Evolutionary conservation across 768 basidiomycete genomes (phyloP), one percentile per base, ranked within the genome.

Genomic region (Pisolithus tinctorius): DNA sequence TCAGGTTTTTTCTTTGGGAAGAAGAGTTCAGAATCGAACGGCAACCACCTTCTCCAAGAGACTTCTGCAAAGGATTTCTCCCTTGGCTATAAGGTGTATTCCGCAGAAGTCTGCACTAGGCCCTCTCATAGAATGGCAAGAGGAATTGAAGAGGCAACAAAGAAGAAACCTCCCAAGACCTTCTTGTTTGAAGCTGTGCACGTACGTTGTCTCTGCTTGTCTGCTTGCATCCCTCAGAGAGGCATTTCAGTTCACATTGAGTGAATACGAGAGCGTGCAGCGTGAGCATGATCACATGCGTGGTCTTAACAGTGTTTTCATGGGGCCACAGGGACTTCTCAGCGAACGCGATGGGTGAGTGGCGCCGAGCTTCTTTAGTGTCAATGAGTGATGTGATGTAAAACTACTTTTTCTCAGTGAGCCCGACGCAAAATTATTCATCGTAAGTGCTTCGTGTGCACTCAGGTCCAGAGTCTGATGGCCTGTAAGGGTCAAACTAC

Each of bases 121-220:
- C 62, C 88, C 14, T 77, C 78, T 52, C 73, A 78, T 64, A 85
- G 83, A 63, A 69, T 84, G 52, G 69, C 76, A 2, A 63, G 70
- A 9, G 93, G 94, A 64, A 71, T 96, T 27, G 77, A 85, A 56
- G 73, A 89, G 47, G 86, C 89, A 0, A 96, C 93, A 7, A 94
- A 94, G 78, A 97, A 97, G 72, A 82, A 86, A 48, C 86, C 89
- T 0, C 93, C 93, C 0, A 72, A 69, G 2, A 77, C 71, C 51
- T 78, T 91, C 64, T 81, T 75, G 51, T 85, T 86, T 49, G 82
- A 88, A 58, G 74, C 95, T 13, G 88, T 96, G 45, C 94, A 88
- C 70, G 86, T 88, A 51, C 58, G 81, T 66, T 6, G 34, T 42
- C 26, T 23, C 7, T n/a, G 8, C 17, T 5, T 31, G 42, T 9